phyloP scores from a whole-genome alignment of 305 asterid genomes.

The Solanum hybrid region DNA sequence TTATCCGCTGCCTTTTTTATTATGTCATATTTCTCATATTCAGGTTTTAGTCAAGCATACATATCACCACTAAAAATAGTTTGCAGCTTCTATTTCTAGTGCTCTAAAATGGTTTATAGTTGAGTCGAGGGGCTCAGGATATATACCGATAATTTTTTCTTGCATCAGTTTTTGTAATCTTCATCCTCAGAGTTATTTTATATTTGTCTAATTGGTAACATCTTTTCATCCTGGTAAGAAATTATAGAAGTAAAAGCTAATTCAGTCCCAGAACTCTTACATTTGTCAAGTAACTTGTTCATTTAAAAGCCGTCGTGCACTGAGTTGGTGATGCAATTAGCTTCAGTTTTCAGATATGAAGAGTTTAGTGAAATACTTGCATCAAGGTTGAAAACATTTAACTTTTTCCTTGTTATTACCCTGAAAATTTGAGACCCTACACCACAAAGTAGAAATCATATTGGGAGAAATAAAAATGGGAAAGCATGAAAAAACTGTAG shows the following conservation, averaged over 20 bases:
- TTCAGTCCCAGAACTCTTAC: background rate
- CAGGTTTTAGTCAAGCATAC: background rate
- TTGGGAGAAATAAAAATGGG: background rate
- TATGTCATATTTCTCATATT: background rate
- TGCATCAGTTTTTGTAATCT: background rate
- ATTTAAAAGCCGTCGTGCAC: background rate
- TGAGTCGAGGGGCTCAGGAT: background rate
- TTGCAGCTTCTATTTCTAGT: background rate
- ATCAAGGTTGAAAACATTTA: background rate
- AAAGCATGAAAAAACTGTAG: background rate
- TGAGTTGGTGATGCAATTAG: background rate
- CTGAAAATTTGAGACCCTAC: background rate
- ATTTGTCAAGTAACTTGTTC: background rate
- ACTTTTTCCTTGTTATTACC: background rate
- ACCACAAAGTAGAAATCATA: background rate
- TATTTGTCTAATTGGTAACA: background rate
- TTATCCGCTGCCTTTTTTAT: background rate
- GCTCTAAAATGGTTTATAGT: background rate
- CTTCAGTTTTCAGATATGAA: background rate
- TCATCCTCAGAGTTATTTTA: background rate
- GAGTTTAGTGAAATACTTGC: background rate
- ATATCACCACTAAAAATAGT: background rate
- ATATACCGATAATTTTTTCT: background rate
- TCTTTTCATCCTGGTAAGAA: background rate
- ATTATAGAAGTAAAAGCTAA: background rate